These are phyloP conservation scores for Aspergillus sclerotiicarbonarius DNA, from an alignment of 495 filamentous ascomycete species.

Conservation along the genomic window DNA sequence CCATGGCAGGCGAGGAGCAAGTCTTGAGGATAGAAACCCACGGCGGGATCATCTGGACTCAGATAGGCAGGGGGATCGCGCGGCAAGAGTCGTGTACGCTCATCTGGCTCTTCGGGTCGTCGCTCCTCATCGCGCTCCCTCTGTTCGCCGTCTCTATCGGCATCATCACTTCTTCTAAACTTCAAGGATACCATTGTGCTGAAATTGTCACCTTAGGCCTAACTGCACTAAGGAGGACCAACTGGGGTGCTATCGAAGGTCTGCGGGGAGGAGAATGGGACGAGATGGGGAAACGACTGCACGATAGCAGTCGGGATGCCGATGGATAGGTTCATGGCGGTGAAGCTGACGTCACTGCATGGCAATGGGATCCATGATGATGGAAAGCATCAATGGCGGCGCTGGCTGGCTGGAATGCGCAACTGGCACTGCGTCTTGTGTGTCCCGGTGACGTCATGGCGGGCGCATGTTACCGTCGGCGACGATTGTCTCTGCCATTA, in stretches of 20 bases:
- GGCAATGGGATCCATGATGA: neutral
- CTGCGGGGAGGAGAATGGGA: neutral
- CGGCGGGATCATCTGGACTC: constrained; percentile 92
- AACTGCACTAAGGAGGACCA: neutral
- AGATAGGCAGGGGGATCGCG: constrained; percentile 62
- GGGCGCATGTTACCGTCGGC: neutral
- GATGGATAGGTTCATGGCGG: neutral
- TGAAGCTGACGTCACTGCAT: constrained; percentile 4
- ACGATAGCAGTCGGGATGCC: neutral
- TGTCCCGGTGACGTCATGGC: neutral
- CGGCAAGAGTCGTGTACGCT: constrained; percentile 72
- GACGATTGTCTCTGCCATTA: neutral
- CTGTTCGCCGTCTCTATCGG: constrained; percentile 24
- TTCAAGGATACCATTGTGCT: constrained; percentile 40
- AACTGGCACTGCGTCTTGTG: neutral
- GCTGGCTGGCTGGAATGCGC: neutral
- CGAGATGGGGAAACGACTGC: neutral
- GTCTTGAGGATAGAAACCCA: constrained; percentile 36
- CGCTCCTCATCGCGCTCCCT: constrained; percentile 20
- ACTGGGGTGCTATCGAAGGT: neutral
- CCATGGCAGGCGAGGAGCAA: neutral
- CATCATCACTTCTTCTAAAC: constrained; percentile 1
- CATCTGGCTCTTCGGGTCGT: constrained; percentile 49
- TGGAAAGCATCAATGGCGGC: neutral
- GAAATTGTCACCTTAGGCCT: neutral